These are phyloP conservation scores for Monosporozyma yasuniensis DNA, from an alignment of 805 yeast species.

Conservation along the genomic window DNA sequence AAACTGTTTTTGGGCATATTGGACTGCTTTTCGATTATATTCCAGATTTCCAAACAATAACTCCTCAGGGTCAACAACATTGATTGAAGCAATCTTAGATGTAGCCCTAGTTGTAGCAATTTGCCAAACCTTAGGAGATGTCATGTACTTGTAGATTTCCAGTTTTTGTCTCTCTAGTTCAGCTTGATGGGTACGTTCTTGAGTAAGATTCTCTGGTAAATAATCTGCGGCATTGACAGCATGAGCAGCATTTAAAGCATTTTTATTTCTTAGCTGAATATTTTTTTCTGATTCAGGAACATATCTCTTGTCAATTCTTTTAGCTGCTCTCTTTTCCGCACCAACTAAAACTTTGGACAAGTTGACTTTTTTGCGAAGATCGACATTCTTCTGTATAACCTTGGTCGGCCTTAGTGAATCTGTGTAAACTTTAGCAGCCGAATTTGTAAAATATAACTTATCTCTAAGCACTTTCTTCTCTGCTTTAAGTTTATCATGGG, in stretches of 20 bases:
- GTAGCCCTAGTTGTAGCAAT: slow-evolving; percentile 31
- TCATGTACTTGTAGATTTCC: slow-evolving; percentile 8
- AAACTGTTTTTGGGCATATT: slow-evolving; percentile 40
- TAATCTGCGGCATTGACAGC: slow-evolving; percentile 30
- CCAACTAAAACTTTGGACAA: slow-evolving; percentile 24
- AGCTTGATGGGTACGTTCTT: slow-evolving; percentile 31
- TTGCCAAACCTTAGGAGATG: slow-evolving; percentile 35
- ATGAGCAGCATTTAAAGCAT: slow-evolving; percentile 37
- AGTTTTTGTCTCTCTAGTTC: slow-evolving; percentile 27
- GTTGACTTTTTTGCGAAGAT: slow-evolving; percentile 16
- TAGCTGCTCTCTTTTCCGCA: slow-evolving; percentile 23
- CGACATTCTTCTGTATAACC: not conserved
- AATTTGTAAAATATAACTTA: slow-evolving; percentile 3
- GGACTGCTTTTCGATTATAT: slow-evolving; percentile 62
- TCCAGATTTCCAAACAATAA: slow-evolving; percentile 36
- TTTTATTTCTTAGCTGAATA: slow-evolving; percentile 12
- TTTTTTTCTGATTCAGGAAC: slow-evolving; percentile 5
- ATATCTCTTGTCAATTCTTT: slow-evolving; percentile 18
- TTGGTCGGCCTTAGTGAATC: not conserved
- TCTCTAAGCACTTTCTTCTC: not conserved
- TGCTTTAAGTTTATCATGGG: slow-evolving; percentile 23
- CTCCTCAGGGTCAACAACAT: not conserved
- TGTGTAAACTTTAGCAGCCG: slow-evolving; percentile 1
- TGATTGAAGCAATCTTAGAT: not conserved
- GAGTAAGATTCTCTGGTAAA: slow-evolving; percentile 6